A percentile compares a stretch with the other conserved stretches of the same genome.
phyloP scores from a whole-genome alignment of 345 rosid genomes.

The Anastatica hierochuntica region DNA sequence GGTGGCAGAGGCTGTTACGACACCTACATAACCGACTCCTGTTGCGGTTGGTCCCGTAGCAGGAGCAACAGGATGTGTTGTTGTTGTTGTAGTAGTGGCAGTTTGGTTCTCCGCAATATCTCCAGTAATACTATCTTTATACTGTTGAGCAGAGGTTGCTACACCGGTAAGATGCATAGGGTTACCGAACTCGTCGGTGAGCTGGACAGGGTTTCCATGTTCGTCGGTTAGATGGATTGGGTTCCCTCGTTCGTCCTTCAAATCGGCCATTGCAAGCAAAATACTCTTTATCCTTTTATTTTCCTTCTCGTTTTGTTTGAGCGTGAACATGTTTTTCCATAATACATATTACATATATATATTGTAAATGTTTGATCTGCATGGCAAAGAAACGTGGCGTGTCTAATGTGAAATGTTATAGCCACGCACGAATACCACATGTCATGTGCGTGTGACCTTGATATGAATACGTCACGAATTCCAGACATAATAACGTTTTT shows the following conservation, averaged over 20 bases:
- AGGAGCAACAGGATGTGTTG: background rate
- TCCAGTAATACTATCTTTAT: background rate
- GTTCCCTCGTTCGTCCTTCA: conserved; percentile 53
- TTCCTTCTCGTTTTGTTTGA: background rate
- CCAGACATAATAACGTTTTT: no score
- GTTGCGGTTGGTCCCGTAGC: background rate
- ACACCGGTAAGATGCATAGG: conserved; percentile 52
- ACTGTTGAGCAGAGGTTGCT: conserved; percentile 26
- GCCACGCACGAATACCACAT: no score
- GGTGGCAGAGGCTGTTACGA: background rate
- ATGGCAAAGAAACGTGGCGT: no score
- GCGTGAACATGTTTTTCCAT: no score
- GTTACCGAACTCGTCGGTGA: conserved; percentile 54
- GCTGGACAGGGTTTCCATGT: conserved; percentile 40
- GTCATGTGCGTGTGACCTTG: no score
- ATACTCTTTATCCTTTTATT: background rate
- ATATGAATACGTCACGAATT: no score
- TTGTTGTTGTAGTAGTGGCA: no score
- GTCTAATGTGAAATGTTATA: no score
- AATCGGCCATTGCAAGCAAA: conserved; percentile 37
- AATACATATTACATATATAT: no score
- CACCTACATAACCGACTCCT: background rate
- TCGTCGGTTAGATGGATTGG: conserved; percentile 41
- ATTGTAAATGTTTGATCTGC: no score
- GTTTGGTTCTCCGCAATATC: background rate